Evolutionary conservation across 106 monocot genomes (phyloP).

Genomic region (Acanthochlamys bracteata): DNA sequence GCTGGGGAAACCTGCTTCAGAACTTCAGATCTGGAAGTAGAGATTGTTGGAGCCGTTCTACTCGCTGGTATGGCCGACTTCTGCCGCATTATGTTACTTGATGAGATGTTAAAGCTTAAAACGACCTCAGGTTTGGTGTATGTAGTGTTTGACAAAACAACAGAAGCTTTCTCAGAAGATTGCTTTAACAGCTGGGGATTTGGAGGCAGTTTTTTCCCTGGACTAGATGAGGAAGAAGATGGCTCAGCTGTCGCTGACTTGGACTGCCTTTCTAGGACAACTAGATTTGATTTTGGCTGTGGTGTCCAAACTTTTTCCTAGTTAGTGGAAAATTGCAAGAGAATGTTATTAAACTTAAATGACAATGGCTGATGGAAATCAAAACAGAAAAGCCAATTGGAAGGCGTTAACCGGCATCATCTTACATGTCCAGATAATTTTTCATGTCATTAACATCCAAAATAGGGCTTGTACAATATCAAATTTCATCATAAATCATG

Average conservation of each 20-base stretch:
- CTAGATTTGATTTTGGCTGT: conserved; percentile 24
- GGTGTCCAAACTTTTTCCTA: conserved; percentile 25
- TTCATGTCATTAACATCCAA: no score
- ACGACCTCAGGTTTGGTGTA: conserved; percentile 1
- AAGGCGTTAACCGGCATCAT: background rate
- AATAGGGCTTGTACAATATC: no score
- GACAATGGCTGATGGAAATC: no score
- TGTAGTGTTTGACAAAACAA: background rate
- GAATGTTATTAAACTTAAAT: background rate
- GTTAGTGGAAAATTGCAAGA: background rate
- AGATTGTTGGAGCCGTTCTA: conserved; percentile 11
- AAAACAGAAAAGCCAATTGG: background rate
- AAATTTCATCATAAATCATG: no score
- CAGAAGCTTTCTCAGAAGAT: conserved; percentile 4
- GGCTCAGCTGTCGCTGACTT: conserved; percentile 20
- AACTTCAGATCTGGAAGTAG: conserved; percentile 31
- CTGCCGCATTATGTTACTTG: conserved; percentile 12
- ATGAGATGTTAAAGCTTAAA: conserved; percentile 7
- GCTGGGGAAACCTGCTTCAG: conserved; percentile 21
- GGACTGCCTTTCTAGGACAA: conserved; percentile 19
- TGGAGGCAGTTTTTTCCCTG: conserved; percentile 17
- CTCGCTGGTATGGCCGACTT: conserved; percentile 2
- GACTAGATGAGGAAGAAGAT: conserved; percentile 23
- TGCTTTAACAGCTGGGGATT: conserved; percentile 15
- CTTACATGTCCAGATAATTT: no score